These are phyloP conservation scores for Mycena metata DNA, from an alignment of 768 basidiomycete species.

Conservation along the genomic window DNA sequence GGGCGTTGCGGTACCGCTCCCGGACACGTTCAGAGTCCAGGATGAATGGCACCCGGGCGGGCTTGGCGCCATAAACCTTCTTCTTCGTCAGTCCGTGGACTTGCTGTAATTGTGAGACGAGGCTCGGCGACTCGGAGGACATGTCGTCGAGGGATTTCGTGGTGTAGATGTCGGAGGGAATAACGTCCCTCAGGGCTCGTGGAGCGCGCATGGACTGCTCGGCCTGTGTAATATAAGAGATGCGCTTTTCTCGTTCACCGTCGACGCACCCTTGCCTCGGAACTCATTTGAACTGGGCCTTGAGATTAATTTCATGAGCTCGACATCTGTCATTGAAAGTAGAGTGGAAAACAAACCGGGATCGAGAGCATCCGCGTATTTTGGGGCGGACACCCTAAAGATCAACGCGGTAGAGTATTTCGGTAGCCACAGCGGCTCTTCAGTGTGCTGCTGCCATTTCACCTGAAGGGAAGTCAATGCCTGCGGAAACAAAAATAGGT, in stretches of 20 bases:
- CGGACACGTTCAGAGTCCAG: constrained; percentile 60
- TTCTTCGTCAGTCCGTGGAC: constrained; percentile 80
- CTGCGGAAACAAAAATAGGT: background rate
- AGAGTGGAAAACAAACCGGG: constrained; percentile 7
- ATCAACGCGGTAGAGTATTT: constrained; percentile 32
- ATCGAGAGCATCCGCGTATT: background rate
- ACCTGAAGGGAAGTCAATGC: constrained; percentile 5
- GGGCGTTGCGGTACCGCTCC: constrained; percentile 48
- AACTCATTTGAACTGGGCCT: background rate
- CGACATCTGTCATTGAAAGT: background rate
- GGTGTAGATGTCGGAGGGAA: constrained; percentile 24
- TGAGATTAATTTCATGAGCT: background rate
- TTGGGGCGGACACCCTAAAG: constrained; percentile 31
- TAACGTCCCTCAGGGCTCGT: background rate
- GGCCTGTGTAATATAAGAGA: background rate
- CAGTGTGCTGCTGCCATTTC: constrained; percentile 30
- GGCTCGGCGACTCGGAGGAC: constrained; percentile 55
- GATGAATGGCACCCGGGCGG: constrained; percentile 65
- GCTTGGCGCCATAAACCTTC: constrained; percentile 70
- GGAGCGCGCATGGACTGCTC: background rate
- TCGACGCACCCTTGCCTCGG: constrained; percentile 18
- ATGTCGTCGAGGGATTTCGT: constrained; percentile 35
- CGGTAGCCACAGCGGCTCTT: constrained; percentile 35
- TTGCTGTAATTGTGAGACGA: constrained; percentile 75
- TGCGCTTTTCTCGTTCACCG: background rate